These are phyloP conservation scores for Phytophthora cactorum DNA, from an alignment of 352 stramenopile genomes.

Conservation along the genomic window DNA sequence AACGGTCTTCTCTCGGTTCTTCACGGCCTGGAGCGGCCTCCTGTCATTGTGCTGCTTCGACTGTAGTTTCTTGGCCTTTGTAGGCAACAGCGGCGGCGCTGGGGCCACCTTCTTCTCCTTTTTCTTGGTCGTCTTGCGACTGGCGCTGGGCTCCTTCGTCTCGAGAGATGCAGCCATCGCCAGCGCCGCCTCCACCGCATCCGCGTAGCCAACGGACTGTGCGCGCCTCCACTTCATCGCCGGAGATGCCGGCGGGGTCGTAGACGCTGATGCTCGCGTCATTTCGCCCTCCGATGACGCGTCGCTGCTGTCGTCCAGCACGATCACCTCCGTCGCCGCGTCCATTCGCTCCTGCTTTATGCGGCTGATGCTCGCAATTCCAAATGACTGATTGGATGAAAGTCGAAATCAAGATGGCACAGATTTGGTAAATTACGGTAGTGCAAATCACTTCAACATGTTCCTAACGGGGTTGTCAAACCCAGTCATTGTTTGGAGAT, in stretches of 20 bases:
- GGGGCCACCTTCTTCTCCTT: conserved; percentile 13
- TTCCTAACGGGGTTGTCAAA: too few relatives aligned
- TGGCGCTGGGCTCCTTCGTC: not conserved
- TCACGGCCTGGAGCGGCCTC: not conserved
- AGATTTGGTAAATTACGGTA: not conserved
- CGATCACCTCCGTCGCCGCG: conserved; percentile 31
- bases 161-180: conserved; percentile 36
- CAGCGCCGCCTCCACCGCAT: conserved; percentile 37
- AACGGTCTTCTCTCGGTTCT: conserved; percentile 3
- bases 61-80: conserved; percentile 17
- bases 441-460: conserved; percentile 1
- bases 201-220: conserved; percentile 27
- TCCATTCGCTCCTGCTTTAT: conserved; percentile 10
- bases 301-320: conserved; percentile 40
- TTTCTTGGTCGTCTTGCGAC: conserved; percentile 1
- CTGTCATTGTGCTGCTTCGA: not conserved
- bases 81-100: conserved; percentile 20
- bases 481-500: too few relatives aligned
- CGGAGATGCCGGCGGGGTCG: conserved; percentile 7
- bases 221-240: conserved; percentile 1
- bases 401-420: not conserved
- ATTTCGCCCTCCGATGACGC: conserved; percentile 26
- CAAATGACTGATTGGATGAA: not conserved
- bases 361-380: not conserved
- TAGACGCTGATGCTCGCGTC: conserved; percentile 9